Evolutionary conservation across 2,329 filamentous ascomycete species (phyloP).

Genomic region (Sporothrix humicola): DNA sequence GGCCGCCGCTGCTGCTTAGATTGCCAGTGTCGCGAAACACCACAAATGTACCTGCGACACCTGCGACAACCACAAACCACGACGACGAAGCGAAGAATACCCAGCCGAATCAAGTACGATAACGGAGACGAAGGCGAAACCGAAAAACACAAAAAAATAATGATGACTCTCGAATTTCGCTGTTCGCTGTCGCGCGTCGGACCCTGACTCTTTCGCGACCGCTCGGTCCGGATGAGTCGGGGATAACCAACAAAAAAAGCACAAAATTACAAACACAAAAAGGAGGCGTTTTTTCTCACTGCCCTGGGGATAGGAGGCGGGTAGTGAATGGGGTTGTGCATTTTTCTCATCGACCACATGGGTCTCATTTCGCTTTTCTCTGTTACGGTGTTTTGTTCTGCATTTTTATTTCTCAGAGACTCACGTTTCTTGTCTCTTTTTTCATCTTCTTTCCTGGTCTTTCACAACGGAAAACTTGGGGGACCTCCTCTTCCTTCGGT

Average conservation of each 20-base stretch:
- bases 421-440: slow-evolving; percentile 8
- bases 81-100: background rate
- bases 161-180: background rate
- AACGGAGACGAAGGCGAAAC: background rate
- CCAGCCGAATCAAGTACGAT: slow-evolving; percentile 5
- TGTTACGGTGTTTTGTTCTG: background rate
- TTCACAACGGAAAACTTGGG: slow-evolving; percentile 5
- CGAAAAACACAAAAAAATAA: background rate
- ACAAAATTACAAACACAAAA: slow-evolving; percentile 4
- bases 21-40: too few species aligned
- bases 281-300: slow-evolving; percentile 7
- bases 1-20: slow-evolving; percentile 33
- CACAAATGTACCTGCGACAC: background rate
- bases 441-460: background rate
- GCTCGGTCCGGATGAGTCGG: background rate
- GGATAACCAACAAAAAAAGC: background rate
- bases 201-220: background rate
- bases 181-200: slow-evolving; percentile 6
- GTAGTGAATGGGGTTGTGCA: slow-evolving; percentile 1
- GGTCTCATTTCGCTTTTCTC: background rate
- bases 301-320: slow-evolving; percentile 19
- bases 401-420: background rate
- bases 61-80: background rate
- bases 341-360: background rate
- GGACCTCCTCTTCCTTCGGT: background rate